phyloP scores from a whole-genome alignment of 768 basidiomycete genomes.

The Dioszegia hungarica region DNA sequence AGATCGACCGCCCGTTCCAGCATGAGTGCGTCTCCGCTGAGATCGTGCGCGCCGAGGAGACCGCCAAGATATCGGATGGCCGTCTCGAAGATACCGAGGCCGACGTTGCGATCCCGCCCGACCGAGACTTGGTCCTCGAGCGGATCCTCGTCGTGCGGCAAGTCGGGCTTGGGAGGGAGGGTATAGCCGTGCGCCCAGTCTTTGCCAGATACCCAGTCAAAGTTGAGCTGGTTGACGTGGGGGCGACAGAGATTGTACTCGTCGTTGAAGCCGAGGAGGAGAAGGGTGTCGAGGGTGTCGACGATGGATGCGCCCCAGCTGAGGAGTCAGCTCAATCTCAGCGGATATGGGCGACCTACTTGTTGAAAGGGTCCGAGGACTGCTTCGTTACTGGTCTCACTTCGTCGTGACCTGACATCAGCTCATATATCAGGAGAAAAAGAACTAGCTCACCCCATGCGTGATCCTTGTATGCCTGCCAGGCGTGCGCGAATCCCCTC shows the following conservation, averaged over 20 bases:
- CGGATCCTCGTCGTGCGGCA: conserved; percentile 4
- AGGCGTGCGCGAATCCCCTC: conserved; percentile 43
- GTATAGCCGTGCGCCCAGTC: conserved; percentile 39
- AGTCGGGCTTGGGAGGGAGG: conserved; percentile 1
- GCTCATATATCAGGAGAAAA: background rate
- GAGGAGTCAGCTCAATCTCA: background rate
- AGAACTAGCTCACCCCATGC: conserved; percentile 45
- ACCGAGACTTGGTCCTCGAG: conserved; percentile 6
- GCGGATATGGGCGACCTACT: conserved; percentile 15
- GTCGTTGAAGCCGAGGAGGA: conserved; percentile 43
- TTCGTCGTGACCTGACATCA: conserved; percentile 43
- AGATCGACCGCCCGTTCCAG: conserved; percentile 51
- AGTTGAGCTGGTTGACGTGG: conserved; percentile 44
- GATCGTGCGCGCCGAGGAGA: conserved; percentile 50
- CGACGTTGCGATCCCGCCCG: conserved; percentile 11
- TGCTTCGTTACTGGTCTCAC: conserved; percentile 35
- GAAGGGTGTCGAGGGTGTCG: conserved; percentile 45
- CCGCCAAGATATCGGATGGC: conserved; percentile 53
- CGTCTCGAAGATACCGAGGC: conserved; percentile 50
- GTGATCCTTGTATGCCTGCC: conserved; percentile 47
- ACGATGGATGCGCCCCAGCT: conserved; percentile 49
- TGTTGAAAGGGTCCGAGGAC: conserved; percentile 45
- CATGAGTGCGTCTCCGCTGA: conserved; percentile 50
- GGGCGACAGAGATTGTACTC: conserved; percentile 47
- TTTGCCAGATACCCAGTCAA: conserved; percentile 39